phyloP scores from a whole-genome alignment of 2,329 filamentous ascomycete genomes.

The Colletotrichum sp. region DNA sequence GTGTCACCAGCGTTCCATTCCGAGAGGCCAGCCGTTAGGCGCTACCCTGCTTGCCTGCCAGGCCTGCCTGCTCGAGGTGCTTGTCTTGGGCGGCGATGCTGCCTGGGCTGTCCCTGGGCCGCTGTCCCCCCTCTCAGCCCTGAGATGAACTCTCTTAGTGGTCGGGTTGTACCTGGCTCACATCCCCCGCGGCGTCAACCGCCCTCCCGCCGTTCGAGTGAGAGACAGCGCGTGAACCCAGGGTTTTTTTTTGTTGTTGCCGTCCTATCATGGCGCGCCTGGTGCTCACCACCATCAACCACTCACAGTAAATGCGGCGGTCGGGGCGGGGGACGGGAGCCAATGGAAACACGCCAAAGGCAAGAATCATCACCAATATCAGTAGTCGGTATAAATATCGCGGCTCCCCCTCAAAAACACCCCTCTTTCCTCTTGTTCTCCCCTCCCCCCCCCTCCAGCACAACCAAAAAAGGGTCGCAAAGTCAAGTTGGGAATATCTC shows the following conservation, averaged over 20 bases:
- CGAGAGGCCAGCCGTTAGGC: neutral
- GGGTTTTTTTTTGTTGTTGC: neutral
- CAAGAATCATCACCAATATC: conserved; percentile 16
- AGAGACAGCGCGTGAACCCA: neutral
- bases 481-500: conserved; percentile 56
- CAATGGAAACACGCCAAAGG: conserved; percentile 8
- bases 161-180: neutral
- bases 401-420: conserved; percentile 29
- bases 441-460: conserved; percentile 55
- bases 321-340: conserved; percentile 13
- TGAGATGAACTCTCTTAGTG: neutral
- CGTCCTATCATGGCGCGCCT: conserved; percentile 10
- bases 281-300: neutral
- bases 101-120: conserved; percentile 12
- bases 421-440: conserved; percentile 41
- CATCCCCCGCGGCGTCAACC: neutral
- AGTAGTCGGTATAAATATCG: conserved; percentile 35
- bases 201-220: neutral
- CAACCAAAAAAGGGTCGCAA: conserved; percentile 62
- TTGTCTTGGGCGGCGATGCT: conserved; percentile 17
- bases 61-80: too few relatives aligned
- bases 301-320: conserved; percentile 4
- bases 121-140: neutral
- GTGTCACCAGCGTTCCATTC: conserved; percentile 3
- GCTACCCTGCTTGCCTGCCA: neutral